These are phyloP conservation scores for Colletotrichum sp. DNA, from an alignment of 2,329 filamentous ascomycete genomes.

Conservation along the genomic window DNA sequence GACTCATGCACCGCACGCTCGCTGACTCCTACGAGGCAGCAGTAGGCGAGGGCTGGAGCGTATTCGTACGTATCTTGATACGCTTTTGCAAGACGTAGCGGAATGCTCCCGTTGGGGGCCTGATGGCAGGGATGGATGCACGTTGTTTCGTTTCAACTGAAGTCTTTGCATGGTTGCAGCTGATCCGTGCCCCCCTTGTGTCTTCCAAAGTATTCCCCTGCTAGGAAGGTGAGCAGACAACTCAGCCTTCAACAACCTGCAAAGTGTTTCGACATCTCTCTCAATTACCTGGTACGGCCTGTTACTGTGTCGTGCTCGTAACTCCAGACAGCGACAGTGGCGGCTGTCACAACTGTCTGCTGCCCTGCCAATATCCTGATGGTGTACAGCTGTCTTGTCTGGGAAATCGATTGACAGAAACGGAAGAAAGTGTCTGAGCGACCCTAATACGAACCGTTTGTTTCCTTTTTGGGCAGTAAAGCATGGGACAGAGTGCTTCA, in stretches of 20 bases:
- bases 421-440: constrained; percentile 1
- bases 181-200: not conserved
- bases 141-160: constrained; percentile 14
- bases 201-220: not conserved
- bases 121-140: not conserved
- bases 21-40: not conserved
- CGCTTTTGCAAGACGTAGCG: not conserved
- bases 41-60: not conserved
- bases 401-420: not conserved
- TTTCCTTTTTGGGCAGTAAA: not conserved
- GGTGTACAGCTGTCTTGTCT: constrained; percentile 12
- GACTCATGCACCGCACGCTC: not conserved
- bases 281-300: not conserved
- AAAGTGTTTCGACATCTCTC: constrained; percentile 10
- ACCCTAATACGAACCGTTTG: not conserved
- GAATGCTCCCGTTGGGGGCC: not conserved
- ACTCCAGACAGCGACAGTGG: not conserved
- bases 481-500: not conserved
- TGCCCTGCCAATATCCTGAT: not conserved
- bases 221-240: not conserved
- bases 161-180: constrained; percentile 1
- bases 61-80: not conserved
- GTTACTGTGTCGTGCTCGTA: not conserved
- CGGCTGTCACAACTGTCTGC: constrained; percentile 7
- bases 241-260: not conserved